Conservation (phyloP, 148 eudicot genomes). For the Pharnaceum exiguum region DNA sequence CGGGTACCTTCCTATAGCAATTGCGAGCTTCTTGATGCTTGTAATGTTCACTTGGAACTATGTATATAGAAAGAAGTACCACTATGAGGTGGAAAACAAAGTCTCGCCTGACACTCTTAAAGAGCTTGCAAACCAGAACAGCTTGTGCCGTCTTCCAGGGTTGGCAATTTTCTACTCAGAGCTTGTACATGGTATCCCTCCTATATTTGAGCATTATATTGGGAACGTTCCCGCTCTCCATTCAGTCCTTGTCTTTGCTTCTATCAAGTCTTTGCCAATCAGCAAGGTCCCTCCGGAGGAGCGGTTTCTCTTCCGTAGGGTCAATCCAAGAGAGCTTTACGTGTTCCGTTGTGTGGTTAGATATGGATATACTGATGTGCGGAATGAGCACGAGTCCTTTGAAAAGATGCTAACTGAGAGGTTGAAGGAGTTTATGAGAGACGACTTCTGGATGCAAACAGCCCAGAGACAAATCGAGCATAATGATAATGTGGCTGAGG, state of each 20-base stretch:
- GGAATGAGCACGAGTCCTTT: constrained; percentile 42
- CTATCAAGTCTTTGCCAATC: constrained; percentile 53
- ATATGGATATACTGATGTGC: constrained; percentile 55
- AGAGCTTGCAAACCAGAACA: constrained; percentile 25
- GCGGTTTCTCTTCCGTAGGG: constrained; percentile 55
- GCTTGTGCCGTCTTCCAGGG: constrained; percentile 42
- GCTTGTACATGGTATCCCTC: constrained; percentile 81
- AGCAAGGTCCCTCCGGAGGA: constrained; percentile 56
- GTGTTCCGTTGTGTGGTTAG: constrained; percentile 65
- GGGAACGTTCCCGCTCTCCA: constrained; percentile 60
- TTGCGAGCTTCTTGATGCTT: constrained; percentile 35
- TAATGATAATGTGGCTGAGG: background rate
- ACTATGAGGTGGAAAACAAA: constrained; percentile 57
- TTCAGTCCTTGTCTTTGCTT: constrained; percentile 54
- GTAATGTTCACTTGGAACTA: constrained; percentile 60
- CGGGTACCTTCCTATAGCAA: constrained; percentile 58
- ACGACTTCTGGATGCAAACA: constrained; percentile 23
- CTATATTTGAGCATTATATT: constrained; percentile 66
- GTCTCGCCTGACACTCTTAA: constrained; percentile 44
- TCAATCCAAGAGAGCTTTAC: constrained; percentile 43
- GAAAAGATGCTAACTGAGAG: constrained; percentile 39
- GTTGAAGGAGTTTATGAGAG: constrained; percentile 39
- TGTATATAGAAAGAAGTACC: constrained; percentile 58
- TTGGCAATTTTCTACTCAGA: constrained; percentile 71
- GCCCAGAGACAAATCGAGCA: background rate